Evolutionary conservation across 2,329 filamentous ascomycete genomes (phyloP), one percentile per base, ranked within the genome.

Genomic region (Colletotrichum agaves): DNA sequence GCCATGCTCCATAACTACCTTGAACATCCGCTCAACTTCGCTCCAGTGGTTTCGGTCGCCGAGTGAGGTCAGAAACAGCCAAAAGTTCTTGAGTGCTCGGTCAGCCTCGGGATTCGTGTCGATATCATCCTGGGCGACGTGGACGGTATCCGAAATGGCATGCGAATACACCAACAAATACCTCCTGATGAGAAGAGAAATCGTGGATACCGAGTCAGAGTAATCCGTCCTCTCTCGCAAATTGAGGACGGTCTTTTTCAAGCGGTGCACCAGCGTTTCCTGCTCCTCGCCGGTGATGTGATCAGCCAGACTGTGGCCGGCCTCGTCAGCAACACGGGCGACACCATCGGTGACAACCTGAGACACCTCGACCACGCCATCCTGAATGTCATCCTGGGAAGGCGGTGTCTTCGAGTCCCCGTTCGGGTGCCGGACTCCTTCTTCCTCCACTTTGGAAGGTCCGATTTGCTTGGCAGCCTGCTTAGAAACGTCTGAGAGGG

Each of bases 151-250:
- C 61, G 91, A 87, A 0, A 90, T 86, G 0, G 90, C 91, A 39
- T 89, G 88, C 0, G 93, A 93, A 76, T 98, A 98, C 10, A 90
- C 84, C 69, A 88, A 82, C 10, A 92, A 90, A 77, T 97, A 97
- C 46, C 91, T 88, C 74, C 93, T 88, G 63, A 98, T 84, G 5
- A 98, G 83, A 7, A 90, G 79, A 0, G 92, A 88, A 35, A 98
- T 78, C 0, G 90, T 93, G 1, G 92, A 93, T 0, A 97, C 93
- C 0, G 94, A 97, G 53, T 94, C 90, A 0, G 91, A 89, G 76
- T 98, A 98, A 76, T 97, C 93, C 7, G 86, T 88, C 58, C 92
- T 89, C 74, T 93, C 86, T 7, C 92, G 86, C 13, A 98, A 85
- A 43, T 91, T 92, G 13, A 87, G 72, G 3, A 98, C 89, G 0